phyloP scores from a whole-genome alignment of 148 eudicot species.

The Fallopia convolvulus region DNA sequence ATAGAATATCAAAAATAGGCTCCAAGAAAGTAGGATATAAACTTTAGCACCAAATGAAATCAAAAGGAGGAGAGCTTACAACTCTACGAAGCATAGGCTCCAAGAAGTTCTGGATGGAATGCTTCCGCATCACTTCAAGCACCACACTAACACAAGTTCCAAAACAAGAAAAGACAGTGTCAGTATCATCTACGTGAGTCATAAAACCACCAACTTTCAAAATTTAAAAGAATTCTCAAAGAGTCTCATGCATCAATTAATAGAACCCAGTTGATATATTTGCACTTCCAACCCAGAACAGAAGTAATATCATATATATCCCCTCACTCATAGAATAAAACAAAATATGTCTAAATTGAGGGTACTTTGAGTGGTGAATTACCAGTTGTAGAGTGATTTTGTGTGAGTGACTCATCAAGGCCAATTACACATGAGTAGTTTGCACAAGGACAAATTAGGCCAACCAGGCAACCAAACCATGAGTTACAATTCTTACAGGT shows the following conservation, averaged over 20 bases:
- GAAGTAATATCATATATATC: not conserved
- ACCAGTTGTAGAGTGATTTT: not conserved
- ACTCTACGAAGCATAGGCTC: constrained; percentile 52
- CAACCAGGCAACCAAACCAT: not conserved
- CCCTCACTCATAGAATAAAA: too few relatives aligned
- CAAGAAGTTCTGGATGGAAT: constrained; percentile 40
- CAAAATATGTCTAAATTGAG: not conserved
- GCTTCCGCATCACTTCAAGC: constrained; percentile 45
- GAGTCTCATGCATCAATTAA: not conserved
- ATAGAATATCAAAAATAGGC: not conserved
- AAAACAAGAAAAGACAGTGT: not conserved
- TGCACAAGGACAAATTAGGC: not conserved
- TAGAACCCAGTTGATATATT: not conserved
- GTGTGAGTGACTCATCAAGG: not conserved
- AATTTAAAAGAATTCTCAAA: constrained; percentile 5
- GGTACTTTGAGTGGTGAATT: not conserved
- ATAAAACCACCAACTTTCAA: not conserved
- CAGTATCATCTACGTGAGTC: not conserved
- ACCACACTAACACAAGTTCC: constrained; percentile 35
- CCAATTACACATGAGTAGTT: not conserved
- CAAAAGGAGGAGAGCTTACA: constrained; percentile 33
- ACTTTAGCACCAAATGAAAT: not conserved
- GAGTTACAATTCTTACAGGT: not conserved
- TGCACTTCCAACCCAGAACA: not conserved
- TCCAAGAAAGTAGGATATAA: not conserved